Evolutionary conservation across 2,329 filamentous ascomycete genomes (phyloP).

Genomic region (Phialocephala subalpina): DNA sequence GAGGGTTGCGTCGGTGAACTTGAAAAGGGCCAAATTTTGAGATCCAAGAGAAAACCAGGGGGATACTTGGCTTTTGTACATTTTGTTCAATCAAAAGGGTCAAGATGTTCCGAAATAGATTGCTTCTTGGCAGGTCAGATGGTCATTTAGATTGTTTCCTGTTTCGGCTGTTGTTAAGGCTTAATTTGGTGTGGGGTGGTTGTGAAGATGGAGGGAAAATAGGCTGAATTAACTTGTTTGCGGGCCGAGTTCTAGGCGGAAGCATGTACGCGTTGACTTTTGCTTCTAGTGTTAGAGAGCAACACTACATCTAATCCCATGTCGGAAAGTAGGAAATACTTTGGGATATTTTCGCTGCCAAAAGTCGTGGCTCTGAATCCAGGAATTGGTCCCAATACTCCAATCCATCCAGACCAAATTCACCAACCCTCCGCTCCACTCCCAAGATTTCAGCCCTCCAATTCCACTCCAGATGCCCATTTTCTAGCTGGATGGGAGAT

Average conservation of each 20-base stretch:
- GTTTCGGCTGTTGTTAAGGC: neutral
- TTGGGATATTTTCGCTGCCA: no score
- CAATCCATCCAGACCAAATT: no score
- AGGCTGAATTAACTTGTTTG: neutral
- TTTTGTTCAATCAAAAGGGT: neutral
- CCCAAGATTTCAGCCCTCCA: no score
- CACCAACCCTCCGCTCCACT: no score
- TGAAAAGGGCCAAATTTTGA: neutral
- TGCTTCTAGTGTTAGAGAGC: no score
- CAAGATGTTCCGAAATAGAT: neutral
- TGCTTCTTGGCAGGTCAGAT: constrained; percentile 6
- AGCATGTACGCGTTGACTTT: neutral
- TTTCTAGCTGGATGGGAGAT: no score
- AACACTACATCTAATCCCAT: no score
- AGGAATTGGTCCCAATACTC: no score
- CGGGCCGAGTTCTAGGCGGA: no score
- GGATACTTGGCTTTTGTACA: neutral
- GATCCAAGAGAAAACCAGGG: neutral
- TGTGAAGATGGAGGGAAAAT: neutral
- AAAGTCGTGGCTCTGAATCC: no score
- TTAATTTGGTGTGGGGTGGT: neutral
- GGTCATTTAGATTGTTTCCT: constrained; percentile 6
- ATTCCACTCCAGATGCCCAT: no score
- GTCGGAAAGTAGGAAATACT: no score
- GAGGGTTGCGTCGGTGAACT: constrained; percentile 27